phyloP scores from a whole-genome alignment of 768 basidiomycete genomes.

The Pleurotus tuber-regium region DNA sequence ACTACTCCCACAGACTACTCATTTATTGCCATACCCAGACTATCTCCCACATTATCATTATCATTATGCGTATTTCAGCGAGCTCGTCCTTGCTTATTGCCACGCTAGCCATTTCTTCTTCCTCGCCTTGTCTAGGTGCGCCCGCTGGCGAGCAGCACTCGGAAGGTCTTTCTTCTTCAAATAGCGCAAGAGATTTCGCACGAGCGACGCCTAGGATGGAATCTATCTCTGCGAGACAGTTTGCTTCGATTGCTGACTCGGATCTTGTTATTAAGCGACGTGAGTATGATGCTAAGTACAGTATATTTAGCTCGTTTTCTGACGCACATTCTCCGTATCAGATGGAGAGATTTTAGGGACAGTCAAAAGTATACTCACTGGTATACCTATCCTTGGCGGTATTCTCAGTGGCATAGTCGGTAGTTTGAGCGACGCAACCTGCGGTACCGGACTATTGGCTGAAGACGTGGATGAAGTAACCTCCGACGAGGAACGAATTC shows the following conservation, averaged over 20 bases:
- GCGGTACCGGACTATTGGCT: not conserved
- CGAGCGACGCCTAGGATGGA: not conserved
- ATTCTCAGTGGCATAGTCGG: not conserved
- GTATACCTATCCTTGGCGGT: not conserved
- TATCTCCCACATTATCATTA: conserved; percentile 11
- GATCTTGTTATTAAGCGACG: no score
- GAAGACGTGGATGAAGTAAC: no score
- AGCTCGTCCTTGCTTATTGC: conserved; percentile 48
- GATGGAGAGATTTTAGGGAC: not conserved
- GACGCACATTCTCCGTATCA: no score
- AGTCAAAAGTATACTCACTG: not conserved
- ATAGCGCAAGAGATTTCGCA: not conserved
- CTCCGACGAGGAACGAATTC: no score
- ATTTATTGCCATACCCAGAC: not conserved
- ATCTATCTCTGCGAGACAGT: no score
- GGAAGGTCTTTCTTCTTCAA: conserved; percentile 13
- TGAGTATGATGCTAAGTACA: no score
- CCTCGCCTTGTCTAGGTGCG: conserved; percentile 43
- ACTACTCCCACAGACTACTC: conserved; percentile 2
- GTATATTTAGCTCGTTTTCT: no score
- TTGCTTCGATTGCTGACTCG: no score
- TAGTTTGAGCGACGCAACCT: not conserved
- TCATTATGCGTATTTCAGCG: conserved; percentile 43
- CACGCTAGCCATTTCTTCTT: conserved; percentile 48
- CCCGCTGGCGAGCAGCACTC: conserved; percentile 32